phyloP scores from a whole-genome alignment of 345 rosid genomes.

The Eucalyptus marginata region DNA sequence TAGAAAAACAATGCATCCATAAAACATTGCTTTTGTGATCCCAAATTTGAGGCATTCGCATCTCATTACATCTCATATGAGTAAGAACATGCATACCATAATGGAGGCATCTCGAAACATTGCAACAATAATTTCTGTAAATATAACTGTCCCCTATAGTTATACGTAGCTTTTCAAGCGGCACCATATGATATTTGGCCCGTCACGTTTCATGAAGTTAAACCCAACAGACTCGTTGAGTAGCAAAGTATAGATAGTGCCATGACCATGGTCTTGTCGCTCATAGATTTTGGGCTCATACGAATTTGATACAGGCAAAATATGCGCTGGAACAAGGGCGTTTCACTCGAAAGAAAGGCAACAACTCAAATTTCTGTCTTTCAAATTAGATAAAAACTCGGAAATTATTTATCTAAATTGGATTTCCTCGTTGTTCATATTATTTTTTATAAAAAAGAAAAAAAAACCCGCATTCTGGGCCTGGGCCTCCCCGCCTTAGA shows the following conservation, averaged over 20 bases:
- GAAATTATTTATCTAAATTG: not conserved
- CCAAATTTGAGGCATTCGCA: not conserved
- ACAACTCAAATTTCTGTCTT: not conserved
- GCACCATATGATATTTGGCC: not conserved
- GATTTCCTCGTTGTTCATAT: not conserved
- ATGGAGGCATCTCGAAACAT: not conserved
- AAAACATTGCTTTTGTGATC: not conserved
- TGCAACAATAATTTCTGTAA: rapidly evolving
- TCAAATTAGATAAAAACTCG: not conserved
- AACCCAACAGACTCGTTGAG: not conserved
- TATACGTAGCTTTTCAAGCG: rapidly evolving
- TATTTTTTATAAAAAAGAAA: not conserved
- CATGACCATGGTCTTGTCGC: not conserved
- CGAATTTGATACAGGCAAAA: not conserved
- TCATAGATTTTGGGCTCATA: not conserved
- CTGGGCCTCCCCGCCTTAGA: not conserved
- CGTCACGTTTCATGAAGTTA: not conserved
- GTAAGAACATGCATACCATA: not conserved
- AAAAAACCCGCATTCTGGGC: rapidly evolving
- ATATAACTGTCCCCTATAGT: too few relatives aligned
- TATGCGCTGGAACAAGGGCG: rapidly evolving
- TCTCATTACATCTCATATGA: not conserved
- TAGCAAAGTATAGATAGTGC: rapidly evolving
- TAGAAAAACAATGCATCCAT: rapidly evolving
- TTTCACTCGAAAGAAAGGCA: not conserved